Evolutionary conservation across 2,329 filamentous ascomycete genomes (phyloP).

Genomic region (Aspergillus nomiae): DNA sequence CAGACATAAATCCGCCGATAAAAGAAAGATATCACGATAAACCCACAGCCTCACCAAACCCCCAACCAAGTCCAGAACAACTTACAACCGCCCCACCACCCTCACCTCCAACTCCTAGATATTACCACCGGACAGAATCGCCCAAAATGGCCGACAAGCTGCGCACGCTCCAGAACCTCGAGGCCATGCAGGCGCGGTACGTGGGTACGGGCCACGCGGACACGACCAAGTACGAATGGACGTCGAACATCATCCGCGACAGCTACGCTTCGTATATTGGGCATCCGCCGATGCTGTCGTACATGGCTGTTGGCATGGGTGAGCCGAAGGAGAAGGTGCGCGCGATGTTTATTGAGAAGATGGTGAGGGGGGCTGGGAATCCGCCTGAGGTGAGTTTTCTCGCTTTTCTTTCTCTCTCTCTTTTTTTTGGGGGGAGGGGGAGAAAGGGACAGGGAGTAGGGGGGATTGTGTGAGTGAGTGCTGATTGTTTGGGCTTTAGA

Average conservation of each 20-base stretch:
- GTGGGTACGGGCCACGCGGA: constrained; percentile 95
- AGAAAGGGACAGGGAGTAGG: too few species aligned
- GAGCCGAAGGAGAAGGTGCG: constrained; percentile 80
- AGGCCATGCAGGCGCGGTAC: constrained; percentile 93
- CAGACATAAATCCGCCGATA: too few species aligned
- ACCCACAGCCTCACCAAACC: neutral
- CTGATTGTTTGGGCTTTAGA: constrained; percentile 5
- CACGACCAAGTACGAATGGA: constrained; percentile 97
- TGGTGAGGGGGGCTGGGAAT: constrained; percentile 66
- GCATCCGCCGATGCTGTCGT: constrained; percentile 83
- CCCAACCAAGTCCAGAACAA: neutral
- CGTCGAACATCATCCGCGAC: constrained; percentile 92
- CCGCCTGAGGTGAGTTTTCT: constrained; percentile 59
- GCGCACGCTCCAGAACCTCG: constrained; percentile 94
- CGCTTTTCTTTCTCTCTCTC: neutral
- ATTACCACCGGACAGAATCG: neutral
- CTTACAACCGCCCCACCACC: neutral
- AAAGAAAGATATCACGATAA: neutral
- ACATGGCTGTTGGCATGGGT: constrained; percentile 87
- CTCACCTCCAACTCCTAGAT: neutral
- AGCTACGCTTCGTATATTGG: constrained; percentile 86
- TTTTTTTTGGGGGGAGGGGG: neutral
- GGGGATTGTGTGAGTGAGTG: too few species aligned
- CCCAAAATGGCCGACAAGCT: constrained; percentile 83
- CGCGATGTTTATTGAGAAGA: constrained; percentile 75